A percentile compares a stretch with the other conserved stretches of the same genome.
These are phyloP conservation scores for Xylariaceae sp. DNA, from an alignment of 2,329 filamentous ascomycete species.

Conservation along the genomic window DNA sequence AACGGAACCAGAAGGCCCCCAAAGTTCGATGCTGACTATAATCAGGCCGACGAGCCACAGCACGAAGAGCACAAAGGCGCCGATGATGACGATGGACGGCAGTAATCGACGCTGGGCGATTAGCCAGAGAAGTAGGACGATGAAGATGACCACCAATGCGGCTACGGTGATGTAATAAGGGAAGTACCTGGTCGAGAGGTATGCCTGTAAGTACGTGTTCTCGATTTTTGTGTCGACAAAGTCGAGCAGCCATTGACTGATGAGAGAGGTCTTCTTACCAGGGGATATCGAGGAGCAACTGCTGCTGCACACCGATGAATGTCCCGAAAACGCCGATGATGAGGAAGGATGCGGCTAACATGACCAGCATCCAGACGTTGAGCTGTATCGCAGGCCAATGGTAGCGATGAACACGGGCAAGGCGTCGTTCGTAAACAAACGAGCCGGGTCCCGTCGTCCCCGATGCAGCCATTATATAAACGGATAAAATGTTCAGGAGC, in stretches of 20 bases:
- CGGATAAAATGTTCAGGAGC: background rate
- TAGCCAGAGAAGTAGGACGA: conserved; percentile 67
- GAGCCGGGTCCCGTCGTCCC: conserved; percentile 48
- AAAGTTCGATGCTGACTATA: conserved; percentile 66
- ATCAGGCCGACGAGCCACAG: conserved; percentile 72
- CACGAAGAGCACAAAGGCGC: conserved; percentile 69
- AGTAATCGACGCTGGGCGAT: conserved; percentile 66
- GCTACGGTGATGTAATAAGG: conserved; percentile 67
- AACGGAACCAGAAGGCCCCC: conserved; percentile 64
- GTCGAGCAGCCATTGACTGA: background rate
- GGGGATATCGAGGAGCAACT: conserved; percentile 60
- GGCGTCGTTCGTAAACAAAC: conserved; percentile 50
- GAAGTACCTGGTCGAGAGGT: conserved; percentile 63
- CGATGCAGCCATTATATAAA: conserved; percentile 44
- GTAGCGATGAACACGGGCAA: conserved; percentile 62
- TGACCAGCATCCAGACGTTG: conserved; percentile 71
- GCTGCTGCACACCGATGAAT: conserved; percentile 64
- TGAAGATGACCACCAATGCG: conserved; percentile 68
- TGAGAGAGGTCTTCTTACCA: conserved; percentile 54
- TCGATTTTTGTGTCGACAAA: too few relatives aligned
- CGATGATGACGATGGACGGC: conserved; percentile 66
- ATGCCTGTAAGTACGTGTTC: background rate
- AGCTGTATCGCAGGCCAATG: conserved; percentile 72
- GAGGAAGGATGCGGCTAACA: conserved; percentile 63
- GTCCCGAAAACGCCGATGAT: conserved; percentile 67